Percentiles rank a stretch among this genome's conserved stretches.
phyloP scores from a whole-genome alignment of 2,329 filamentous ascomycete genomes.

The Claviceps paspali region DNA sequence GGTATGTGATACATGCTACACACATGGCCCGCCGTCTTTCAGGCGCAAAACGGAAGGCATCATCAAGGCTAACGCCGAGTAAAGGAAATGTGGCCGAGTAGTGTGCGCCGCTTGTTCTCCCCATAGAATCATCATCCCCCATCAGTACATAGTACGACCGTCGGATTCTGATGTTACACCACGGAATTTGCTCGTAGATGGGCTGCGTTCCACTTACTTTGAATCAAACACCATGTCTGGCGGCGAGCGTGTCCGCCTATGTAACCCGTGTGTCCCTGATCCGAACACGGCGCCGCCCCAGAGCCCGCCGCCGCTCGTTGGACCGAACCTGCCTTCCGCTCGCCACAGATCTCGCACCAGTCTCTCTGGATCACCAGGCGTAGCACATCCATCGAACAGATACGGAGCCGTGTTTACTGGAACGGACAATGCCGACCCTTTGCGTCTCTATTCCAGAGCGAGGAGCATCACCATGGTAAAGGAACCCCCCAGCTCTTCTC shows the following conservation, averaged over 20 bases:
- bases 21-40: not conserved
- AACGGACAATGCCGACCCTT: conserved; percentile 18
- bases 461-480: conserved; percentile 36
- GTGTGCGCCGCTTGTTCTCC: conserved; percentile 85
- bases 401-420: conserved; percentile 23
- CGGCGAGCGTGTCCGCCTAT: conserved; percentile 42
- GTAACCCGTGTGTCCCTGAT: conserved; percentile 47
- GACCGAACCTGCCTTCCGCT: conserved; percentile 17
- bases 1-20: conserved; percentile 27
- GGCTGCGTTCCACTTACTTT: conserved; percentile 23
- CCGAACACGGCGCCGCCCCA: conserved; percentile 43
- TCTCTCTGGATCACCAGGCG: conserved; percentile 18
- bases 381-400: conserved; percentile 14
- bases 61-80: conserved; percentile 6
- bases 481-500: conserved; percentile 11
- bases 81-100: conserved; percentile 77
- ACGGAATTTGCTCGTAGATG: conserved; percentile 21
- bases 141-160: conserved; percentile 80
- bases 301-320: conserved; percentile 20
- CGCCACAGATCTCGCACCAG: conserved; percentile 33
- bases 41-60: not conserved
- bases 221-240: conserved; percentile 33
- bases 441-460: conserved; percentile 18
- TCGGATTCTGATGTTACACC: conserved; percentile 31
- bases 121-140: conserved; percentile 85